These are phyloP conservation scores for Kurtzmaniella quercitrusa DNA, from an alignment of 1,139 yeast species.

Conservation along the genomic window DNA sequence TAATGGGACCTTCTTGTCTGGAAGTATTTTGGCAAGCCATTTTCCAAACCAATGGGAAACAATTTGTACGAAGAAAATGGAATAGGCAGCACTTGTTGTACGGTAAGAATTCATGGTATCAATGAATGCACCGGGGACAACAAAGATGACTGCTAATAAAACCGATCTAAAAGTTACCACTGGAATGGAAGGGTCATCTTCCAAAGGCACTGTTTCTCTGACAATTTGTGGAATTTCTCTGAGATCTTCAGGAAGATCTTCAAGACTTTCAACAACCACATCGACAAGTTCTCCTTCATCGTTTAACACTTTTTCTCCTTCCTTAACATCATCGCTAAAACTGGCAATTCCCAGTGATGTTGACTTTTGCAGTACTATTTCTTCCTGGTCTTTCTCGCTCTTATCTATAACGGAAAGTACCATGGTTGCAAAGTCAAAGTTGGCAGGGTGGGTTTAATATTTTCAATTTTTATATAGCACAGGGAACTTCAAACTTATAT, in stretches of 20 bases:
- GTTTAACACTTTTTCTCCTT: background rate
- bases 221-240: constrained; percentile 26
- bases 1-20: constrained; percentile 19
- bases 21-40: constrained; percentile 32
- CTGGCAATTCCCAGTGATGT: constrained; percentile 1
- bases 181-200: constrained; percentile 32
- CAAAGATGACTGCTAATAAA: constrained; percentile 33
- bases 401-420: background rate
- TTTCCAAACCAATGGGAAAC: constrained; percentile 41
- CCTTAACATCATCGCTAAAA: background rate
- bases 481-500: background rate
- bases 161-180: constrained; percentile 41
- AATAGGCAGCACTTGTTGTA: constrained; percentile 45
- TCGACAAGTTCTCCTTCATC: background rate
- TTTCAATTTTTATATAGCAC: no score
- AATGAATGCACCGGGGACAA: constrained; percentile 46
- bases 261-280: constrained; percentile 3
- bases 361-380: background rate
- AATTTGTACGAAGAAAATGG: constrained; percentile 44
- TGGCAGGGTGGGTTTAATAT: no score
- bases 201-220: constrained; percentile 30
- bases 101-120: constrained; percentile 46
- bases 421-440: constrained; percentile 1
- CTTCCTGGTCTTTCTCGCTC: background rate
- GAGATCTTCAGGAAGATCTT: constrained; percentile 14